Conservation (phyloP, 192 early-diverging fungal genomes). For the Oehlia diaphana region DNA sequence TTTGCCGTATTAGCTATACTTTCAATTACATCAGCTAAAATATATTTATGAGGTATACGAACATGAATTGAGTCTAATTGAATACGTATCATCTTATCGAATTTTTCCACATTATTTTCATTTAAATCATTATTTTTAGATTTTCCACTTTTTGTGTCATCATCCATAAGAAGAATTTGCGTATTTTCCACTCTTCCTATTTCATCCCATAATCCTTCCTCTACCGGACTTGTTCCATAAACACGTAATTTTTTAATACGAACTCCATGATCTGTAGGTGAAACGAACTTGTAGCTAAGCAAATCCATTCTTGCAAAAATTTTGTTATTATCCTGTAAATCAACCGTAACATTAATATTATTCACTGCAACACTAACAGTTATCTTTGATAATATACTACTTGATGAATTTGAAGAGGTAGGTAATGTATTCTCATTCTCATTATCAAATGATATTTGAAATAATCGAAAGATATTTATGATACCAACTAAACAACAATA, state of each 20-base stretch:
- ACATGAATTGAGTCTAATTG: conserved; percentile 33
- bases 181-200: conserved; percentile 40
- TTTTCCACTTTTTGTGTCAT: conserved; percentile 4
- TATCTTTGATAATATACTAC: background rate
- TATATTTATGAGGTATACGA: conserved; percentile 39
- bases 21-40: conserved; percentile 41
- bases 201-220: conserved; percentile 38
- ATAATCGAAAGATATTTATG: background rate
- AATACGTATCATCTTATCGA: conserved; percentile 23
- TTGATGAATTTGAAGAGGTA: background rate
- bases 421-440: background rate
- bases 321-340: conserved; percentile 20
- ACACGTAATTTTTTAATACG: conserved; percentile 24
- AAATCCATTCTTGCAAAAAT: conserved; percentile 35
- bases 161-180: conserved; percentile 8
- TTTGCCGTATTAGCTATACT: conserved; percentile 36
- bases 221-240: conserved; percentile 29
- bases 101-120: background rate
- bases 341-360: conserved; percentile 21
- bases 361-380: conserved; percentile 24
- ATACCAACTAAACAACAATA: conserved; percentile 23
- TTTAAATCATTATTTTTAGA: too few relatives aligned
- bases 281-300: conserved; percentile 13
- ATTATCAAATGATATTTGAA: background rate
- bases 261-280: background rate